Evolutionary conservation across 805 yeast genomes (phyloP), one percentile per base, ranked within the genome.

Genomic region (Dipodascus albidus): DNA sequence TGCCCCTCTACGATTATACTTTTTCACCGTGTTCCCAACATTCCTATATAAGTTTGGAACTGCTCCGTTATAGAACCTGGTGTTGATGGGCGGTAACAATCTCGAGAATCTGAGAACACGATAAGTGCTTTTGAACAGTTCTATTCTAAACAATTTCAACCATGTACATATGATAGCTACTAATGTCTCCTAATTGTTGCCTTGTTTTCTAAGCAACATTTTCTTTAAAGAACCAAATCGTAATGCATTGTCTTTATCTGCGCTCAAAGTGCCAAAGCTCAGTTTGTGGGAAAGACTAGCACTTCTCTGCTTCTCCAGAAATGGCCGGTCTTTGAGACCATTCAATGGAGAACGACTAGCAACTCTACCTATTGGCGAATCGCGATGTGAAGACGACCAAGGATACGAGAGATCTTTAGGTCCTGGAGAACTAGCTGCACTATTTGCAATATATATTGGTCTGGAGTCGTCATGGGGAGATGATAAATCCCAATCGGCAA

Each of bases 181-280:
- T 27, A 27, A 27, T 27, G 33, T 27, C 9, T 27, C 33, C n/a
- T n/a, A n/a, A n/a, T n/a, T n/a, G n/a, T n/a, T n/a, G n/a, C n/a
- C n/a, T n/a, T 27, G 33, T 38, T 14, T 14, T 38, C 20, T 38
- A 11, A 38, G 20, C 6, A 38, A 17, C 44, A 38, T 38, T 14
- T 38, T 38, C 44, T 38, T 38, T 19, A 38, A 38, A 31, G 38
- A 31, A 6, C 44, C 44, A n/a, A 38, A 38, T 38, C 44, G 44
- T n/a, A 14, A 17, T 6, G 44, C 9, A n/a, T 14, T 4, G 17
- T 38, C 44, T 14, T 38, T 38, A 14, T 38, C 44, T 19, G n/a
- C 6, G 20, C 20, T 31, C 38, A 31, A 31, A 15, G 14, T 38
- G 44, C 20, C 15, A n/a, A 38, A 38, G 20, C 44, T 38, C 20